These are phyloP conservation scores for Hygrophorus pudorinus DNA, from an alignment of 768 basidiomycete genomes.

Conservation along the genomic window DNA sequence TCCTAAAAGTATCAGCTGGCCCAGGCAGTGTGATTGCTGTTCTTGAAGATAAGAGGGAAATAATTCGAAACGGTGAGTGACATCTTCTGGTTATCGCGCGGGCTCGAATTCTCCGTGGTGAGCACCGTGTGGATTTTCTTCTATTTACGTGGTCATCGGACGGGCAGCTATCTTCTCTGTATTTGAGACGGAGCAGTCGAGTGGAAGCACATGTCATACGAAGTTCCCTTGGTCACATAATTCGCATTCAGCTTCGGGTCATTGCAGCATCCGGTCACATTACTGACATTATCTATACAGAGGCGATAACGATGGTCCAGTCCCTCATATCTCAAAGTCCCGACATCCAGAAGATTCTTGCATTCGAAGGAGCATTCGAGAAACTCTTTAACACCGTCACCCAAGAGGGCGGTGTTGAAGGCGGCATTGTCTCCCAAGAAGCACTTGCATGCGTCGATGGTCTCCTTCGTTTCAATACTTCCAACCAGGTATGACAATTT, in stretches of 20 bases:
- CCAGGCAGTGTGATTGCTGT: conserved; percentile 61
- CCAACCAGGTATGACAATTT: conserved; percentile 69
- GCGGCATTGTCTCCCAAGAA: conserved; percentile 77
- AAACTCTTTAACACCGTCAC: conserved; percentile 83
- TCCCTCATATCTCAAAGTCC: conserved; percentile 75
- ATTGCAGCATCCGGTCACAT: not conserved
- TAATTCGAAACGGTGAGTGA: conserved; percentile 73
- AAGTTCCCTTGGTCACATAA: no score
- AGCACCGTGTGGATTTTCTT: not conserved
- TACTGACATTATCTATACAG: conserved; percentile 27
- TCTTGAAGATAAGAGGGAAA: conserved; percentile 80
- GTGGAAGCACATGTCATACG: no score
- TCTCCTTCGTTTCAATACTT: conserved; percentile 86
- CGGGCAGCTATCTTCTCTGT: no score
- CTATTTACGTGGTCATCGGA: no score
- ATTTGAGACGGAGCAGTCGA: no score
- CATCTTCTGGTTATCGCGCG: not conserved
- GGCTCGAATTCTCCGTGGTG: not conserved
- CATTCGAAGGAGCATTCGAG: conserved; percentile 96
- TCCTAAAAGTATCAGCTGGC: conserved; percentile 77
- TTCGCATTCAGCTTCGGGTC: no score
- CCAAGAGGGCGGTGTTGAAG: conserved; percentile 86
- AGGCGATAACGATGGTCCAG: conserved; percentile 78
- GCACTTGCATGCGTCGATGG: conserved; percentile 80
- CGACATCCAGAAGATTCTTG: conserved; percentile 93